These are phyloP conservation scores for Phytophthora sojae DNA, from an alignment of 352 stramenopile genomes.

Conservation along the genomic window DNA sequence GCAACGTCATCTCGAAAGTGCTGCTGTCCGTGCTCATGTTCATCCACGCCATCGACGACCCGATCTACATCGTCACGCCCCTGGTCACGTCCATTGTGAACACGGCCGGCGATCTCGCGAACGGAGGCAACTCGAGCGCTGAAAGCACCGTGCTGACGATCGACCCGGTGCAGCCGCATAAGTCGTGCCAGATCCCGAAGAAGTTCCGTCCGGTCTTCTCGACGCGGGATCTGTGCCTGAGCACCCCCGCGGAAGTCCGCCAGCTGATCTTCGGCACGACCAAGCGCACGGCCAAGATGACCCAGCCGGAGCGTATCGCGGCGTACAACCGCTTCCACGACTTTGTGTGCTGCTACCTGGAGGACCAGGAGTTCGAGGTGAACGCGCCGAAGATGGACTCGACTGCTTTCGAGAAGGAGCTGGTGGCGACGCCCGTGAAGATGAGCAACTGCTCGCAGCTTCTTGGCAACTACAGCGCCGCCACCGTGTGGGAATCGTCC, in stretches of 20 bases:
- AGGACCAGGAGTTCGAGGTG: conserved; percentile 35
- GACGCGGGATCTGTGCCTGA: conserved; percentile 34
- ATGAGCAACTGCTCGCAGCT: conserved; percentile 22
- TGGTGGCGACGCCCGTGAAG: conserved; percentile 19
- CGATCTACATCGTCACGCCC: conserved; percentile 36
- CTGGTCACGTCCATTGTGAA: conserved; percentile 34
- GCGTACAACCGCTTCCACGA: conserved; percentile 37
- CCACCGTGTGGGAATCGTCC: conserved; percentile 19
- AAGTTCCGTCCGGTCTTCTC: conserved; percentile 31
- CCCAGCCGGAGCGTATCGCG: conserved; percentile 11
- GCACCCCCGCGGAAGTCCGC: conserved; percentile 14
- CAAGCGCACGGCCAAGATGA: conserved; percentile 28
- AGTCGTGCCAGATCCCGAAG: conserved; percentile 25
- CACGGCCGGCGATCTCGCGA: conserved; percentile 8
- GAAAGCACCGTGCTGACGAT: conserved; percentile 6
- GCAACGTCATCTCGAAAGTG: conserved; percentile 20
- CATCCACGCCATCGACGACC: conserved; percentile 35
- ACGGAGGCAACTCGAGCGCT: background rate
- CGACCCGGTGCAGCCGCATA: conserved; percentile 13
- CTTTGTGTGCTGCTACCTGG: conserved; percentile 36
- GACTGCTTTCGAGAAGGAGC: conserved; percentile 13
- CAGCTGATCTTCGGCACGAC: conserved; percentile 31
- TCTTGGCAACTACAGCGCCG: conserved; percentile 20
- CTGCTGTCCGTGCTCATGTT: conserved; percentile 37
- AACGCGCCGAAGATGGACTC: conserved; percentile 20